These are phyloP conservation scores for Kluyveromyces aestuarii DNA, from an alignment of 805 yeast genomes.

Conservation along the genomic window DNA sequence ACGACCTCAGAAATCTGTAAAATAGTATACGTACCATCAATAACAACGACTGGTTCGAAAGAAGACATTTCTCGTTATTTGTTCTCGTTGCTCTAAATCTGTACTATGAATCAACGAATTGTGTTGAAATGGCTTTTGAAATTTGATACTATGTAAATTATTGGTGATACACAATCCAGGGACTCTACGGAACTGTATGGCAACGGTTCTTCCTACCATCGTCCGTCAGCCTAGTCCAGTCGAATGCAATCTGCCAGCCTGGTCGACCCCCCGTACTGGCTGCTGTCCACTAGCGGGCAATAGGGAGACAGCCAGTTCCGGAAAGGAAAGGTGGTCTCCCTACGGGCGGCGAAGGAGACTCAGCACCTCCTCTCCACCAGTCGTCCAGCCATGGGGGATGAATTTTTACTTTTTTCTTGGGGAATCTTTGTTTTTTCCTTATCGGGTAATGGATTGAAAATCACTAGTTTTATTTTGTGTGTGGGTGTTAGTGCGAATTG, in stretches of 20 bases:
- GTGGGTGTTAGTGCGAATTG: background rate
- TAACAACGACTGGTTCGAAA: conserved; percentile 95
- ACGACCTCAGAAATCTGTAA: background rate
- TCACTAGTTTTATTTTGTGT: background rate
- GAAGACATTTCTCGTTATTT: conserved; percentile 34
- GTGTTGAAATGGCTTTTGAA: background rate
- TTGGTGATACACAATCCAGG: background rate
- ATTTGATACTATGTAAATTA: background rate
- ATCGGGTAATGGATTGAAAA: background rate
- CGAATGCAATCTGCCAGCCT: background rate
- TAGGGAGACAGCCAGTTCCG: too few relatives aligned
- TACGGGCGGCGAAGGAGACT: too few relatives aligned
- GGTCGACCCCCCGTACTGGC: background rate
- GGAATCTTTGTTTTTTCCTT: background rate
- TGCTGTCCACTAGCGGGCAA: background rate
- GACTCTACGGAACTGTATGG: background rate
- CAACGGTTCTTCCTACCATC: background rate
- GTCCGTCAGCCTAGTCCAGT: background rate
- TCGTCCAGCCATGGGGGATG: too few relatives aligned
- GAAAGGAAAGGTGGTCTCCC: too few relatives aligned
- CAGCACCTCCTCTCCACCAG: too few relatives aligned
- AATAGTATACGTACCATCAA: conserved; percentile 64
- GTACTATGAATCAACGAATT: background rate
- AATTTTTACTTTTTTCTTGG: background rate
- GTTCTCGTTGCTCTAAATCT: background rate